Evolutionary conservation across 805 yeast species (phyloP), one percentile per base, ranked within the genome.

Genomic region (Ogataea naganishii): DNA sequence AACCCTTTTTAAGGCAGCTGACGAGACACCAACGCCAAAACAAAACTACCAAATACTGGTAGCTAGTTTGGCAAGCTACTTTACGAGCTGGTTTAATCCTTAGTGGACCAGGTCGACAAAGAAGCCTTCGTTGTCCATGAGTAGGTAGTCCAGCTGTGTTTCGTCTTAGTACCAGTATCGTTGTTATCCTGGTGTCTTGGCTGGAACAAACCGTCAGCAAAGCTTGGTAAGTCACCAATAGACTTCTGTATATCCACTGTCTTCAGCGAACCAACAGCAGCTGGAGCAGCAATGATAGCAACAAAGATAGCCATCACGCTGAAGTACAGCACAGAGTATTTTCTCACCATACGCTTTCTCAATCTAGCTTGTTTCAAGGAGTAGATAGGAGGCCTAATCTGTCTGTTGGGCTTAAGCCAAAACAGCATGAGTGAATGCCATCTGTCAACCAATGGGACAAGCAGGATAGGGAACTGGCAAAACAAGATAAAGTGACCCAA

Each of bases 351-450:
- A 67, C 98, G 80, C 80, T 81, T 85, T 61, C 98, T 81, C 60
- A 88, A 76, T 64, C 84, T 80, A 34, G 94, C 89, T 67, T 92
- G 97, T 65, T 92, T 92, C 64, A 89, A 68, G 13, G 97, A 85
- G 65, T 85, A 88, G 56, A 92, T 86, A 49, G 98, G 97, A 38
- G 96, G 96, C 62, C 97, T 82, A 53, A 92, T 88, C 66, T 86
- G 95, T 64, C 94, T 80, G 39, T 92, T 69, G 34, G 98, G 98
- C 58, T 85, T 83, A 64, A 94, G 80, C 99, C 99, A 92, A 80
- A 92, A 92, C 62, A 92, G 69, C 94, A 89, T 80, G 59, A 86
- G 78, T 26, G 98, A 89, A 62, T 92, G 99, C 95, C 95, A 86
- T 67, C 83, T 83, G 65, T 92, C 98, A 58, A 86, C 64, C 58